Base-by-base conservation (phyloP, 2,329 filamentous ascomycete species). In the Hypocrella siamensis region DNA sequence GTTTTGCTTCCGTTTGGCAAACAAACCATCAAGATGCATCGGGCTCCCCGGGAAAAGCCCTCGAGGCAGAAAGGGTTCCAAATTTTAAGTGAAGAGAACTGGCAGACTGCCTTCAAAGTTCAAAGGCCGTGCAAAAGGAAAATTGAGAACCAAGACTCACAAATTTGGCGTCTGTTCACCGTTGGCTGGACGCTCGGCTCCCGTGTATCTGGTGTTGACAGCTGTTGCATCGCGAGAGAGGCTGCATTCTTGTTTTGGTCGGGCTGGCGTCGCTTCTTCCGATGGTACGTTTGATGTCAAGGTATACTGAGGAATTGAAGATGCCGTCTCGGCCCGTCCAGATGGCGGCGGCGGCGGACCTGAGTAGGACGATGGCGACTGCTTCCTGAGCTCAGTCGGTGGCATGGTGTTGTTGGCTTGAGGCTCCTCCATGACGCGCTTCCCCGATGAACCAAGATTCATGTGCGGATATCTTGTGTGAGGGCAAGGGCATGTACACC, bases 391-490 rank as follows among this genome's bases (percentile, higher is more conserved):
- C 29, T 28, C 35, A 6, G 19, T 19, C 25, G 31, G 22, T 29
- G 29, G 31, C 12, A 24, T 31, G 25, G 10, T 31, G 22, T 29
- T 31, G 4, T 14, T 37, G n/a, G 32, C 26, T 24, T 16, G 32
- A 30, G 28, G 18, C n/a, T 35, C 32, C 32, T 34, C 32, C 35
- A 35, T 37, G 35, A 27, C 32, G 25, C 26, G 17, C 30, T 16
- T n/a, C n/a, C n/a, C 21, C 19, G 24, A 28, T 22, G 12, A 19
- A 12, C 21, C 21, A 22, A 22, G 7, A 12, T 22, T 12, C 21
- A 22, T 12, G 21, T 22, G 21, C 21, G 7, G 21, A 22, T 22
- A 7, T 22, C 21, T 12, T 22, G 21, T 7, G 21, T 22, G n/a
- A n/a, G n/a, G n/a, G n/a, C n/a, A n/a, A n/a, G n/a, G n/a, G n/a